Evolutionary conservation across 345 rosid genomes (phyloP).

Genomic region (Hibiscus syriacus): DNA sequence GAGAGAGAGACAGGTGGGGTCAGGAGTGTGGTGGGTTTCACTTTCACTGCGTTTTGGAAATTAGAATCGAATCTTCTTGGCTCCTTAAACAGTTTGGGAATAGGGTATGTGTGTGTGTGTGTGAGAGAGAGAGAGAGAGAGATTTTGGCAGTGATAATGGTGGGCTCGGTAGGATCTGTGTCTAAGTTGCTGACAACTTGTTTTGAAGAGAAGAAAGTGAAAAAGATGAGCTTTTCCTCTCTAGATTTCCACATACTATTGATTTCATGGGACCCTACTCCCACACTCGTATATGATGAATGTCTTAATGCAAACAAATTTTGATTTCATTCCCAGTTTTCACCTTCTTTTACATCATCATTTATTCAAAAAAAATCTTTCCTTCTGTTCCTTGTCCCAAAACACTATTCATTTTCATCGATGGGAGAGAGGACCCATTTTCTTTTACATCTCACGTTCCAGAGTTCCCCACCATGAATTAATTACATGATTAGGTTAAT

Average conservation of each 20-base stretch:
- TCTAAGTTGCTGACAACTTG: slow-evolving; percentile 46
- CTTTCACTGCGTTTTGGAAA: slow-evolving; percentile 35
- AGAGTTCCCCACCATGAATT: slow-evolving; percentile 7
- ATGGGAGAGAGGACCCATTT: slow-evolving; percentile 12
- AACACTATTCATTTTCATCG: too few relatives aligned
- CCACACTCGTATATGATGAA: not conserved
- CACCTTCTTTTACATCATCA: not conserved
- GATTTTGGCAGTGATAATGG: slow-evolving; percentile 21
- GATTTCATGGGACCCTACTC: not conserved
- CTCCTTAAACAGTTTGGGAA: slow-evolving; percentile 15
- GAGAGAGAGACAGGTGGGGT: too few relatives aligned
- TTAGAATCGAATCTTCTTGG: slow-evolving; percentile 60
- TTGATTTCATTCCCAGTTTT: not conserved
- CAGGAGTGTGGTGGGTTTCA: slow-evolving; percentile 36
- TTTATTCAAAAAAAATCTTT: not conserved
- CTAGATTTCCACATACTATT: slow-evolving; percentile 12
- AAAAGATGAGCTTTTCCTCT: slow-evolving; percentile 16
- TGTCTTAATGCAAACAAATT: slow-evolving; percentile 5
- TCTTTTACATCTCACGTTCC: not conserved
- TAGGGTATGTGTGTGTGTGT: not conserved
- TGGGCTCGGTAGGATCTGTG: slow-evolving; percentile 44
- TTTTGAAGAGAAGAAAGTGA: not conserved
- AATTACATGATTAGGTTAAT: slow-evolving; percentile 17
- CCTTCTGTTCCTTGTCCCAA: too few relatives aligned
- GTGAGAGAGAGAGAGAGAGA: not conserved